A percentile compares a stretch with the other conserved stretches of the same genome.
These are phyloP conservation scores for Pichia nanzhaoensis DNA, from an alignment of 805 yeast species.

Conservation along the genomic window DNA sequence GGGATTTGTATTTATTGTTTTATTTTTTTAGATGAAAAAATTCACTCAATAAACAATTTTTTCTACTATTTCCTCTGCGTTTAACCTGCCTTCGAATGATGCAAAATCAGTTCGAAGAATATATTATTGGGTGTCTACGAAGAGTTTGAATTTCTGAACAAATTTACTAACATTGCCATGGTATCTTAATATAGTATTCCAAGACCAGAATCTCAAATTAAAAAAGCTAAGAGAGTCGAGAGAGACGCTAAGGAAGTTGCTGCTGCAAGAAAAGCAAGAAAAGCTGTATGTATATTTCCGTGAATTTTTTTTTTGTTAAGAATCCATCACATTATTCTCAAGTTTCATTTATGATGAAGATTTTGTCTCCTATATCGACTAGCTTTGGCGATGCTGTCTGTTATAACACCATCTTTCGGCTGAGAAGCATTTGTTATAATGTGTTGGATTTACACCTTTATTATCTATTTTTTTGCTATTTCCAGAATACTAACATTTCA, in stretches of 20 bases:
- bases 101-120: conserved; percentile 26
- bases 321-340: neutral
- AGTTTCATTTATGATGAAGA: conserved; percentile 39
- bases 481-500: neutral
- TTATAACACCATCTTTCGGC: conserved; percentile 80
- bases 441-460: conserved; percentile 14
- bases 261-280: conserved; percentile 72
- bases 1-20: conserved; percentile 7
- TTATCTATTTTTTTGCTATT: neutral
- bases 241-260: conserved; percentile 72
- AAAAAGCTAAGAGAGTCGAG: conserved; percentile 73
- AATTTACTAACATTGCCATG: conserved; percentile 15
- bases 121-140: conserved; percentile 9
- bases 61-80: conserved; percentile 31
- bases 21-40: conserved; percentile 5
- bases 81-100: conserved; percentile 26
- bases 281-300: conserved; percentile 60
- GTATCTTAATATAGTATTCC: conserved; percentile 34
- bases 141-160: neutral
- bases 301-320: too few species aligned
- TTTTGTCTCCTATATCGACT: conserved; percentile 43
- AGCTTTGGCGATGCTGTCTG: conserved; percentile 67
- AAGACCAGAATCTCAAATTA: conserved; percentile 78
- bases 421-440: conserved; percentile 12
- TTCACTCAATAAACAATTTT: neutral